Evolutionary conservation across 2,329 filamentous ascomycete species (phyloP), one percentile per base, ranked within the genome.

Genomic region (Cryphonectria nitschkei): DNA sequence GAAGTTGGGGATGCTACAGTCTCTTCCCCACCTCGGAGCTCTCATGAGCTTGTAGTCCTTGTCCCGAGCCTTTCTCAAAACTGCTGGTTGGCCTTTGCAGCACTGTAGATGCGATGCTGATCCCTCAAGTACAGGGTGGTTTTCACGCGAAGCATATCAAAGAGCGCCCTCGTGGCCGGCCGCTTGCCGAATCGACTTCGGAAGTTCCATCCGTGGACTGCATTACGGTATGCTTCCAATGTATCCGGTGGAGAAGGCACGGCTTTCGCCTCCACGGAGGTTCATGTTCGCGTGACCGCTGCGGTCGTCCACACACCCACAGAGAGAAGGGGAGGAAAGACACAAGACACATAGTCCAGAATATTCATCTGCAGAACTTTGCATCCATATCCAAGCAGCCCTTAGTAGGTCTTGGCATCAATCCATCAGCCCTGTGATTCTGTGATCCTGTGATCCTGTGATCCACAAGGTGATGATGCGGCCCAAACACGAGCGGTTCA

Each of bases 161-260:
- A 1, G 26, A 19, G 9, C 26, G 13, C 22, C 19, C 64, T 32
- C 14, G 11, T 39, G 34, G 4, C 46, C 22, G 22, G 22, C 2
- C 46, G 39, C 64, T 66, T 66, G 64, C 64, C 64, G 37, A 32
- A 39, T 66, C 34, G 32, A 43, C 39, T 60, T 67, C 65, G 65
- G 65, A 67, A 67, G 65, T 60, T 46, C 52, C 52, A 60, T 67
- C 65, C 65, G 65, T 43, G 16, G 13, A 43, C 34, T 56, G 52
- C 37, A 46, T 50, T 13, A 43, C 26, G 19, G 43, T 22, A 50
- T 50, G 43, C n/a, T 52, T 34, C 43, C 19, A 46, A 8, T 46
- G 16, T 26, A 11, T 8, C 26, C 26, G 41, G 43, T 65, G 41
- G 43, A 50, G 63, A 50, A 6, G 29, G 22, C 3, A 9, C 11